phyloP scores from a whole-genome alignment of 352 stramenopile genomes.

The Pythium monospermum region DNA sequence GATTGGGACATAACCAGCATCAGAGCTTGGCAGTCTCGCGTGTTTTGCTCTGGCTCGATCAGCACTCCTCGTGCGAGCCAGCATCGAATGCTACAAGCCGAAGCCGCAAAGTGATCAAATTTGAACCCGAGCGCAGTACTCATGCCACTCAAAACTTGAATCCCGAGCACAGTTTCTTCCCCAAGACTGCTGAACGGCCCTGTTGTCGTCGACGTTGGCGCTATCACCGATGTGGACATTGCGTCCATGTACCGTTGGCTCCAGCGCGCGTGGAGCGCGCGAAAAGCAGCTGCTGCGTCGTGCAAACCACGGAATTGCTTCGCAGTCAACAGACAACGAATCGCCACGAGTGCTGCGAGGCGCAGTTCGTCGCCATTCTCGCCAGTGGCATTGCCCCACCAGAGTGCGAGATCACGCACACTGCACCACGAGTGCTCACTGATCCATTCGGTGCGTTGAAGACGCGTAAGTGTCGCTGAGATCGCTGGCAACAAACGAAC shows the following conservation, averaged over 20 bases:
- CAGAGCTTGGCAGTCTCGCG: not conserved
- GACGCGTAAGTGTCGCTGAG: not conserved
- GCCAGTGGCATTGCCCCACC: not conserved
- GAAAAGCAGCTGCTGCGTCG: not conserved
- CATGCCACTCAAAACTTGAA: not conserved
- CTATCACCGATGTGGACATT: too few relatives aligned
- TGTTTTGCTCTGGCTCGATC: not conserved
- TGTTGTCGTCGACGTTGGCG: too few relatives aligned
- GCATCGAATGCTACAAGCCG: not conserved
- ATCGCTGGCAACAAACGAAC: conserved; percentile 1
- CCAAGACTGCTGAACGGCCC: too few relatives aligned
- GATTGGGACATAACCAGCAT: not conserved
- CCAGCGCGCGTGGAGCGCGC: not conserved
- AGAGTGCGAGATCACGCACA: not conserved
- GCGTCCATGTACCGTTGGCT: not conserved
- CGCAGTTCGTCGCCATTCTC: not conserved
- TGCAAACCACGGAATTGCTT: conserved; percentile 4
- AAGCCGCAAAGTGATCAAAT: not conserved
- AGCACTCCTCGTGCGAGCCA: not conserved
- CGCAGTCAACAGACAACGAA: not conserved
- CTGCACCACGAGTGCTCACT: not conserved
- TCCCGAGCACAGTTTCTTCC: not conserved
- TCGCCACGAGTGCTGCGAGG: not conserved
- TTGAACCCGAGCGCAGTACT: conserved; percentile 1
- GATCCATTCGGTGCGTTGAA: not conserved